phyloP scores from a whole-genome alignment of 1,284 basidiomycete species.

The Irpex lacteus region DNA sequence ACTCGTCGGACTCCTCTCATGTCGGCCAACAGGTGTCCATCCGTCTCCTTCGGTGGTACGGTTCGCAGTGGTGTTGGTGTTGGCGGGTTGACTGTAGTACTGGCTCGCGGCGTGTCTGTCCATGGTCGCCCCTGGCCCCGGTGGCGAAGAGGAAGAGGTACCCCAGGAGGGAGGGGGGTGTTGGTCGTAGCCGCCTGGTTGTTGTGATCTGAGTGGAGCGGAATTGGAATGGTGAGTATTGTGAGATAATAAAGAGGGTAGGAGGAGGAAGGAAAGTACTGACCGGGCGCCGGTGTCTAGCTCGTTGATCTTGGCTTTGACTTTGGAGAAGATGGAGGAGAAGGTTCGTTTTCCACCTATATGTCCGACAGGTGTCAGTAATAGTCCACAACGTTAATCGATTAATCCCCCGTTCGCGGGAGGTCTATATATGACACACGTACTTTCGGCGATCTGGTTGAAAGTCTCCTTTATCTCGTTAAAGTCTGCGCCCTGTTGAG shows the following conservation, averaged over 20 bases:
- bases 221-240: constrained; percentile 2
- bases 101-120: constrained; percentile 17
- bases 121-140: constrained; percentile 4
- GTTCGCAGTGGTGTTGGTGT: not conserved
- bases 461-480: constrained; percentile 71
- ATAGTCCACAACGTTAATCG: too few species aligned
- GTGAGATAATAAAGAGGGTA: not conserved
- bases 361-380: not conserved
- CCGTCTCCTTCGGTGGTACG: not conserved
- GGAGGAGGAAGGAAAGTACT: constrained; percentile 5
- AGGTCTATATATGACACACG: constrained; percentile 23
- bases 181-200: constrained; percentile 10
- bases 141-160: not conserved
- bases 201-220: not conserved
- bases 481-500: constrained; percentile 34
- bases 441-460: constrained; percentile 73
- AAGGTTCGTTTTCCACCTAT: constrained; percentile 77
- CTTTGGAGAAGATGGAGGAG: constrained; percentile 64
- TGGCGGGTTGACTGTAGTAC: constrained; percentile 8
- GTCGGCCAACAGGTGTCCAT: not conserved
- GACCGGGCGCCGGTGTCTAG: constrained; percentile 49
- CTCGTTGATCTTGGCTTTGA: constrained; percentile 79
- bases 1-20: not conserved
- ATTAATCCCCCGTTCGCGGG: too few species aligned
- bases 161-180: constrained; percentile 9